Conservation (phyloP, 108 stramenopile genomes). For the Seminavis robusta region DNA sequence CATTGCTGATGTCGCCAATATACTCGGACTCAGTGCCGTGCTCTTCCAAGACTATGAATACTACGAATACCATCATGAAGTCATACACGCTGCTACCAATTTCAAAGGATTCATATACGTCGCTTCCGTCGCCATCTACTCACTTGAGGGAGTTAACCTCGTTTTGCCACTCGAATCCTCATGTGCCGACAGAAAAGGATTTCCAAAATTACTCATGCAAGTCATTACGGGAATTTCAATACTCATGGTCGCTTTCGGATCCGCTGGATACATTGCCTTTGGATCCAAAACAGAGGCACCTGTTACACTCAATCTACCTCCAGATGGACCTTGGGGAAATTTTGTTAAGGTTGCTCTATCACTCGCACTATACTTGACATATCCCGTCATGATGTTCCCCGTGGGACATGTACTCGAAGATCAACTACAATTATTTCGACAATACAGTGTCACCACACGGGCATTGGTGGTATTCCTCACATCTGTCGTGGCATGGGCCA, state of each 20-base stretch:
- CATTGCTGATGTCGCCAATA: constrained; percentile 63
- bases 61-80: constrained; percentile 19
- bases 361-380: constrained; percentile 70
- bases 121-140: constrained; percentile 62
- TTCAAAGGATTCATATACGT: constrained; percentile 50
- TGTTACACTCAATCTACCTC: constrained; percentile 65
- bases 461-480: constrained; percentile 40
- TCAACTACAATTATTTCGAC: constrained; percentile 10
- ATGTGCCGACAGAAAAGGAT: constrained; percentile 33
- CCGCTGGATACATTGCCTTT: constrained; percentile 62
- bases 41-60: constrained; percentile 66
- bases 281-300: constrained; percentile 54
- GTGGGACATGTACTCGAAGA: constrained; percentile 49
- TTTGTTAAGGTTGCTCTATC: constrained; percentile 74
- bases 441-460: constrained; percentile 31
- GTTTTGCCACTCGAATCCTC: constrained; percentile 58
- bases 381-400: constrained; percentile 87
- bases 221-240: constrained; percentile 48
- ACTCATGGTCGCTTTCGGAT: constrained; percentile 72
- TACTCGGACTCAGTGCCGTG: constrained; percentile 53
- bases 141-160: constrained; percentile 74
- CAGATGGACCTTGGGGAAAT: constrained; percentile 32
- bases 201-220: constrained; percentile 39
- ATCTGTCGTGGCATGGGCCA: constrained; percentile 52
- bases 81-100: neutral